These are phyloP conservation scores for Arthroderma uncinatum DNA, from an alignment of 2,329 filamentous ascomycete genomes.

Conservation along the genomic window DNA sequence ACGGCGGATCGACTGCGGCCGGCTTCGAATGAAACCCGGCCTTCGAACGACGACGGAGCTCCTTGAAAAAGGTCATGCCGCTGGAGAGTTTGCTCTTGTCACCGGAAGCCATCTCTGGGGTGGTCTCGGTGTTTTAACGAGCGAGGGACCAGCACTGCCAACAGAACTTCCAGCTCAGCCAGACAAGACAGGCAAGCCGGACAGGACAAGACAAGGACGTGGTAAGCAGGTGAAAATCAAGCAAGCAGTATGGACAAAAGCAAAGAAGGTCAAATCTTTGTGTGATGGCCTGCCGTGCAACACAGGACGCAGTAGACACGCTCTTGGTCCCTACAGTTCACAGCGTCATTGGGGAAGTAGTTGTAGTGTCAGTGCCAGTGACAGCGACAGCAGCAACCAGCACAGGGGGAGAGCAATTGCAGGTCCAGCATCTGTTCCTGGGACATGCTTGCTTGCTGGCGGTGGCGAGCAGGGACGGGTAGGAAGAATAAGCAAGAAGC, in stretches of 20 bases:
- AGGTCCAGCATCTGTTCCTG: neutral
- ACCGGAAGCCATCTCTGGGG: neutral
- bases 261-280: neutral
- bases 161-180: neutral
- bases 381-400: neutral
- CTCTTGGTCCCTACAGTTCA: neutral
- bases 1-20: constrained; percentile 4
- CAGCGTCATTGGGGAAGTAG: neutral
- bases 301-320: neutral
- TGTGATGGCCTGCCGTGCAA: neutral
- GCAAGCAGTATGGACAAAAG: neutral
- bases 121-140: neutral
- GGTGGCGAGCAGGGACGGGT: neutral
- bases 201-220: neutral
- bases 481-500: neutral
- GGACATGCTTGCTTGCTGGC: neutral
- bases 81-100: neutral
- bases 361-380: neutral
- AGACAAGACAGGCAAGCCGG: neutral
- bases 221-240: neutral
- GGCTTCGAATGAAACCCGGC: constrained; percentile 51
- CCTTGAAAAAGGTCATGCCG: constrained; percentile 56
- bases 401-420: neutral
- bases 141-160: neutral
- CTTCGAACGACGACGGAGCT: constrained; percentile 64